Conservation (phyloP, 2,329 filamentous ascomycete species). For the Cadophora luteo-olivacea region DNA sequence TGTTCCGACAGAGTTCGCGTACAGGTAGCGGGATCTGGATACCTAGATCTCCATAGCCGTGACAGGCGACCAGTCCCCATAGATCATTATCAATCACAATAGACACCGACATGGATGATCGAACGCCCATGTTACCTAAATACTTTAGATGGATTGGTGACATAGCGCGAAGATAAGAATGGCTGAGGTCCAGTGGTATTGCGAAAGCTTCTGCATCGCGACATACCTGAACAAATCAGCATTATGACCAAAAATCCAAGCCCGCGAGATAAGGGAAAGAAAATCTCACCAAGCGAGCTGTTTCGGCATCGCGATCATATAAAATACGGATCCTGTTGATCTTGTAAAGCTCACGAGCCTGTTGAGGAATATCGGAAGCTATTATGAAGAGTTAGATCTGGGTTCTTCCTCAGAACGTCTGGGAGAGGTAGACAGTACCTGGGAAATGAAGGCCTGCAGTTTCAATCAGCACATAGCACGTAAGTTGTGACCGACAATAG, state of each 20-base stretch:
- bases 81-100: constrained; percentile 83
- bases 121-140: constrained; percentile 83
- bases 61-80: constrained; percentile 88
- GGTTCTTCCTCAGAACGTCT: too few relatives aligned
- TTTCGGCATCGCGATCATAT: constrained; percentile 81
- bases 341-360: constrained; percentile 84
- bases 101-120: constrained; percentile 91
- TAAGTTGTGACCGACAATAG: too few relatives aligned
- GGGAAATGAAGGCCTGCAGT: constrained; percentile 65
- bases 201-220: constrained; percentile 75
- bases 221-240: constrained; percentile 56
- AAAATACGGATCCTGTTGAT: constrained; percentile 86
- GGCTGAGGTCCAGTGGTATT: constrained; percentile 78
- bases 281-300: constrained; percentile 64
- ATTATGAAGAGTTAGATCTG: neutral
- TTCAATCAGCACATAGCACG: too few relatives aligned
- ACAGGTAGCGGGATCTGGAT: constrained; percentile 90
- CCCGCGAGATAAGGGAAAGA: neutral
- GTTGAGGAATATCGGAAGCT: constrained; percentile 82
- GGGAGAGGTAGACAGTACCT: neutral
- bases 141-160: constrained; percentile 90
- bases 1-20: constrained; percentile 84
- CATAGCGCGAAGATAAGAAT: constrained; percentile 85
- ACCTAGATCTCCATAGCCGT: constrained; percentile 75
- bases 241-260: neutral